phyloP scores from a whole-genome alignment of 2,329 filamentous ascomycete genomes.

The Metarhizium robertsii region DNA sequence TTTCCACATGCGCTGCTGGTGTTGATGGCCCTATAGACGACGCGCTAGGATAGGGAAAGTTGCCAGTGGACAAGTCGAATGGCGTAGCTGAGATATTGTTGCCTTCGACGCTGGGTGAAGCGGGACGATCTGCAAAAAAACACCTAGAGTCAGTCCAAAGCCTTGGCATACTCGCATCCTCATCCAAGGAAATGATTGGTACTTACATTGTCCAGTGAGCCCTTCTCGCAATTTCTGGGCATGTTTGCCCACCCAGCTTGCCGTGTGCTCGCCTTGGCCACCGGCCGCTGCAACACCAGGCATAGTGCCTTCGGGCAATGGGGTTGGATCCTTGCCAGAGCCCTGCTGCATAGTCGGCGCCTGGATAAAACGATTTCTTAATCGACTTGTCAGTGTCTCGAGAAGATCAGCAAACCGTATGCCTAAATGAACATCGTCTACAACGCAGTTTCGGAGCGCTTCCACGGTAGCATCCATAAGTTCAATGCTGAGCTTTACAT shows the following conservation, averaged over 20 bases:
- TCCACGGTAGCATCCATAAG: conserved; percentile 68
- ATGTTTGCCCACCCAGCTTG: conserved; percentile 26
- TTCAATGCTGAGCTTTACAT: conserved; percentile 65
- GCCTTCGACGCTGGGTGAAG: conserved; percentile 23
- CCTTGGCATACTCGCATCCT: too few species aligned
- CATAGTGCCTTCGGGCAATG: conserved; percentile 22
- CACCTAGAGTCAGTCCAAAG: neutral
- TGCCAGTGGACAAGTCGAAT: conserved; percentile 46
- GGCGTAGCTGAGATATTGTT: conserved; percentile 54
- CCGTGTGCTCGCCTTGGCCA: conserved; percentile 13
- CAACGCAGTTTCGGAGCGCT: conserved; percentile 66
- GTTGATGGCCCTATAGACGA: conserved; percentile 42
- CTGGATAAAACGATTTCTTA: conserved; percentile 66
- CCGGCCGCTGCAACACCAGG: neutral
- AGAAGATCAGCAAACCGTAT: conserved; percentile 75
- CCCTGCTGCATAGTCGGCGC: conserved; percentile 39
- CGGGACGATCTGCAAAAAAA: conserved; percentile 22
- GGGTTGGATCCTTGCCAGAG: conserved; percentile 32
- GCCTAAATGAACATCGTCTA: conserved; percentile 79
- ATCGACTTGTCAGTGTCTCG: conserved; percentile 65
- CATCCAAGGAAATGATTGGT: neutral
- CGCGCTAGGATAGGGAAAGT: conserved; percentile 44
- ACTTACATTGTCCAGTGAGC: conserved; percentile 28
- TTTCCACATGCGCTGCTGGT: conserved; percentile 32
- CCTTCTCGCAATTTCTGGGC: conserved; percentile 31